Conservation (phyloP, 179 eudicot species). For the Dionaea muscipula region DNA sequence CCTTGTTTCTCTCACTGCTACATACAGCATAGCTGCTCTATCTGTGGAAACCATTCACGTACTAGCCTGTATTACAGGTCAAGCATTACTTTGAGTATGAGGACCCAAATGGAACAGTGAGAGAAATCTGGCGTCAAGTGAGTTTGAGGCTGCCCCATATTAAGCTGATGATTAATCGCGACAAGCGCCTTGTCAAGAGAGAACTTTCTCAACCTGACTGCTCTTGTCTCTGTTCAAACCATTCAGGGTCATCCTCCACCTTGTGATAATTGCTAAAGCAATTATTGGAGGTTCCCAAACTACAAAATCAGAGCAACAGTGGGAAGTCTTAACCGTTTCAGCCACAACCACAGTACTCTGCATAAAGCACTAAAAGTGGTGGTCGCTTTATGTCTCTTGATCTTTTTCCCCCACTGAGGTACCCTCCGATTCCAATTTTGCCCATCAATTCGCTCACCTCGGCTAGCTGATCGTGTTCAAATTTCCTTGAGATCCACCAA, state of each 20-base stretch:
- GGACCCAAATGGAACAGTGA: constrained; percentile 61
- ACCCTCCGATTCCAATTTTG: too few species aligned
- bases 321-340: neutral
- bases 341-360: too few species aligned
- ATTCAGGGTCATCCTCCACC: constrained; percentile 25
- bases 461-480: too few species aligned
- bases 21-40: neutral
- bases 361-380: too few species aligned
- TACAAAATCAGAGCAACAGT: neutral
- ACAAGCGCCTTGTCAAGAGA: constrained; percentile 44
- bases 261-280: constrained; percentile 14
- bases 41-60: neutral
- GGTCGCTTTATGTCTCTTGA: too few species aligned
- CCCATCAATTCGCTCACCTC: too few species aligned
- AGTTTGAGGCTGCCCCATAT: constrained; percentile 49
- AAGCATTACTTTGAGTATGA: constrained; percentile 58
- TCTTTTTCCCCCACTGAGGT: too few species aligned
- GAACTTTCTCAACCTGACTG: constrained; percentile 53
- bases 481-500: too few species aligned
- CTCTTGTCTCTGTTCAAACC: constrained; percentile 60
- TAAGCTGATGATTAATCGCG: constrained; percentile 64
- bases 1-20: neutral
- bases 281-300: neutral
- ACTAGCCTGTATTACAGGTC: constrained; percentile 26
- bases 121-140: constrained; percentile 80